Conservation (phyloP, 129 eudicot species). For the Dittrichia graveolens region DNA sequence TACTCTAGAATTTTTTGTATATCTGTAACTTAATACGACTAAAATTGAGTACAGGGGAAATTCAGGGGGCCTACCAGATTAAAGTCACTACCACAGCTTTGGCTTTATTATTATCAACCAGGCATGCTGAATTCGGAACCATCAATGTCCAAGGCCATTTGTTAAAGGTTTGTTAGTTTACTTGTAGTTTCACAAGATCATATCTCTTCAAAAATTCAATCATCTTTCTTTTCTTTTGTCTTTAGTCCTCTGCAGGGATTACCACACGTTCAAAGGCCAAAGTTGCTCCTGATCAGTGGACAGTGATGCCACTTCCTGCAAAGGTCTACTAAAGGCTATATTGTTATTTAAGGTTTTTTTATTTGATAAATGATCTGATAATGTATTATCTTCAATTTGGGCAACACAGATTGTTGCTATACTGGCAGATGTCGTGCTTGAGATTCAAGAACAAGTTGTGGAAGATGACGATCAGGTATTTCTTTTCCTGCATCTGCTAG, state of each 20-base stretch:
- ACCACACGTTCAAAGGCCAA: slow-evolving; percentile 94
- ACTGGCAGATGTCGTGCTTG: slow-evolving; percentile 79
- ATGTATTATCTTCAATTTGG: slow-evolving; percentile 10
- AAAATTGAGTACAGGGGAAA: slow-evolving; percentile 64
- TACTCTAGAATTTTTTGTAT: neutral
- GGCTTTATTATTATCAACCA: slow-evolving; percentile 76
- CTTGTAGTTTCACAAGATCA: slow-evolving; percentile 9
- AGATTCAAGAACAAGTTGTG: slow-evolving; percentile 77
- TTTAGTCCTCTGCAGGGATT: slow-evolving; percentile 80
- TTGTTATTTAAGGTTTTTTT: neutral
- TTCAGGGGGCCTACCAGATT: slow-evolving; percentile 92
- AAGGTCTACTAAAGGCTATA: slow-evolving; percentile 48
- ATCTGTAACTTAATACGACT: slow-evolving; percentile 4
- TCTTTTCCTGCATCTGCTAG: neutral
- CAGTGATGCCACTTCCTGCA: slow-evolving; percentile 72
- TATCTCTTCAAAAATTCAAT: slow-evolving; percentile 23
- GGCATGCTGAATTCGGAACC: slow-evolving; percentile 74
- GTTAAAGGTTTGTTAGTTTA: slow-evolving; percentile 55
- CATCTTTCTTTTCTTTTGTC: slow-evolving; percentile 22
- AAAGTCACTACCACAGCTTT: slow-evolving; percentile 91
- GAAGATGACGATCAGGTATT: slow-evolving; percentile 70
- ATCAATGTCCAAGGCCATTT: slow-evolving; percentile 77
- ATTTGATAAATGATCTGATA: slow-evolving; percentile 6
- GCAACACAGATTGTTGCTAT: slow-evolving; percentile 69
- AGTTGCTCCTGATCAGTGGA: slow-evolving; percentile 87